Percentiles rank a stretch among this genome's conserved stretches.
Evolutionary conservation across 2,329 filamentous ascomycete genomes (phyloP).

Genomic region (Alternaria incomplexa): DNA sequence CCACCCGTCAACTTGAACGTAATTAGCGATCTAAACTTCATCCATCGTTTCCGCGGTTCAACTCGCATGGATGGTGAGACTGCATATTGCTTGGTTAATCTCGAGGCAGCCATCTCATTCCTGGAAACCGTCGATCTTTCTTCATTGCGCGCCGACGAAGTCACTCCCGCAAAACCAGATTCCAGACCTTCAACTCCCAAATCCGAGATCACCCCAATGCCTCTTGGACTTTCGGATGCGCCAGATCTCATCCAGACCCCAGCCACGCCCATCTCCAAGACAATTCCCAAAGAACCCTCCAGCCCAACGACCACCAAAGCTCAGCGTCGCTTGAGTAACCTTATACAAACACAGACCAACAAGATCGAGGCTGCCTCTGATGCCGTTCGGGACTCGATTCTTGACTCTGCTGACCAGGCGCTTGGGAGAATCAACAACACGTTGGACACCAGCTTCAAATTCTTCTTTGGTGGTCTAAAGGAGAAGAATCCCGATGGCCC

Average conservation of each 20-base stretch:
- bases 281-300: conserved; percentile 29
- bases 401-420: conserved; percentile 88
- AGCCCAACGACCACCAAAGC: conserved; percentile 57
- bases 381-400: conserved; percentile 68
- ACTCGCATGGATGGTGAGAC: conserved; percentile 90
- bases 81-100: conserved; percentile 93
- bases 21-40: conserved; percentile 93
- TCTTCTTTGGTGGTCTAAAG: conserved; percentile 85
- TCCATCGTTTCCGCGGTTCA: conserved; percentile 87
- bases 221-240: conserved; percentile 46
- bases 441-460: conserved; percentile 90
- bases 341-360: conserved; percentile 83
- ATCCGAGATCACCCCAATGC: conserved; percentile 48
- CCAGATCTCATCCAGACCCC: conserved; percentile 49
- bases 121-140: conserved; percentile 94
- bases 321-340: conserved; percentile 79
- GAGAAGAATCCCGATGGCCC: conserved; percentile 61
- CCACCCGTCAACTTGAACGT: conserved; percentile 84
- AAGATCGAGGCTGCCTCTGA: conserved; percentile 84
- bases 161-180: conserved; percentile 61
- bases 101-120: conserved; percentile 94
- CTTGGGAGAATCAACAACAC: conserved; percentile 91
- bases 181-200: conserved; percentile 56
- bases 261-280: conserved; percentile 39
- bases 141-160: conserved; percentile 81